Percentiles rank a stretch among this genome's conserved stretches.
These are phyloP conservation scores for Boechera divaricarpa DNA, from an alignment of 345 rosid genomes.

Conservation along the genomic window DNA sequence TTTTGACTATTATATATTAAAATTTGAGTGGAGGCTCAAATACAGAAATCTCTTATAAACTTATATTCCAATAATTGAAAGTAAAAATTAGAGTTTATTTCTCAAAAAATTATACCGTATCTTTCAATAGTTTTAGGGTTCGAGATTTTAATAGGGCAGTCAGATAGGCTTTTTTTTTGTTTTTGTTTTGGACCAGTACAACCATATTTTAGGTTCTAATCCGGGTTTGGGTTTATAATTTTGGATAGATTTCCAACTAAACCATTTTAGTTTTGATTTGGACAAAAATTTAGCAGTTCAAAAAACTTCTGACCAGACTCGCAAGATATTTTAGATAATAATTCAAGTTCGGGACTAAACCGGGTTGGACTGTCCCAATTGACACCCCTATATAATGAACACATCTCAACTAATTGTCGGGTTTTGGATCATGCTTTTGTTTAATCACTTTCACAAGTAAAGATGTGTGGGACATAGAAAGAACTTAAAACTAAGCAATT, in stretches of 20 bases:
- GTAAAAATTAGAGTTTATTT: background rate
- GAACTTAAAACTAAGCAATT: constrained; percentile 26
- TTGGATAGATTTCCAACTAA: background rate
- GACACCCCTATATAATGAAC: constrained; percentile 37
- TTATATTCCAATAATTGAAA: background rate
- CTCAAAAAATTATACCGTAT: background rate
- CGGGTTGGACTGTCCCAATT: constrained; percentile 32
- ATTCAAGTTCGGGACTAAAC: constrained; percentile 10
- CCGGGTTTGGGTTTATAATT: too few species aligned
- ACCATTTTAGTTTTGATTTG: background rate
- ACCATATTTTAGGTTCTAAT: too few species aligned
- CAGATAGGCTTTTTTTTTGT: background rate
- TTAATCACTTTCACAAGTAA: constrained; percentile 32
- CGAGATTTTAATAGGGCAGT: background rate
- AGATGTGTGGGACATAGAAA: constrained; percentile 36
- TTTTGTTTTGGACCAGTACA: too few species aligned
- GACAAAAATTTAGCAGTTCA: background rate
- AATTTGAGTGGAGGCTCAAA: background rate
- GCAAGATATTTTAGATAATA: constrained; percentile 22
- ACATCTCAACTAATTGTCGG: constrained; percentile 39
- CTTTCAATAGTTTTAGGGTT: background rate
- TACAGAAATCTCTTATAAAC: background rate
- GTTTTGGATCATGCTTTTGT: constrained; percentile 34
- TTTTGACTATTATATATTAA: background rate
- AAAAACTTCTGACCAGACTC: background rate